These are phyloP conservation scores for Penicillium subrubescens DNA, from an alignment of 495 filamentous ascomycete species.

Conservation along the genomic window DNA sequence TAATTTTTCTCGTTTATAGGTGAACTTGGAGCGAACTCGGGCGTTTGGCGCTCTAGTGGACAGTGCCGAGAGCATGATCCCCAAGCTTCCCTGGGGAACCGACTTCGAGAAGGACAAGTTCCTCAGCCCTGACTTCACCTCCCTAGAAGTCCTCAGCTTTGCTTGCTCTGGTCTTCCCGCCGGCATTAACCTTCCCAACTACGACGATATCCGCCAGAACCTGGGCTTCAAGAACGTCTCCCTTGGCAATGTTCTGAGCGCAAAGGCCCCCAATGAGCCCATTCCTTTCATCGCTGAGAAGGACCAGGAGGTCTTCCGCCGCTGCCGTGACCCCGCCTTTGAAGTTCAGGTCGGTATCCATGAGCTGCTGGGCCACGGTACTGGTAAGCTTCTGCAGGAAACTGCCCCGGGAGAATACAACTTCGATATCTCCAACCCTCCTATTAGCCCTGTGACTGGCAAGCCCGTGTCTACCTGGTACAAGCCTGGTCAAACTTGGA, in stretches of 20 bases:
- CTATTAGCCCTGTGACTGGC: conserved; percentile 73
- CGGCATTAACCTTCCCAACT: conserved; percentile 82
- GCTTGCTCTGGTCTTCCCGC: conserved; percentile 82
- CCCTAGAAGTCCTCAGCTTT: conserved; percentile 73
- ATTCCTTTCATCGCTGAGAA: conserved; percentile 80
- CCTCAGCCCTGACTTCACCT: conserved; percentile 91
- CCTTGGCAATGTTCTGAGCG: conserved; percentile 85
- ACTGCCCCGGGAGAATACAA: conserved; percentile 80
- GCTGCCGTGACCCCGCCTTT: conserved; percentile 81
- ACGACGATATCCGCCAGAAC: conserved; percentile 90
- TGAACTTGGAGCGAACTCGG: conserved; percentile 82
- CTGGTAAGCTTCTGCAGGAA: conserved; percentile 92
- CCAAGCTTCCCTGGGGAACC: conserved; percentile 80
- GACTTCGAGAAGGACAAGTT: conserved; percentile 97
- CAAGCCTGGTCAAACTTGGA: conserved; percentile 93
- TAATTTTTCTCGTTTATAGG: conserved; percentile 37
- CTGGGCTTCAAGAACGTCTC: conserved; percentile 99
- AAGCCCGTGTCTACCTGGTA: conserved; percentile 85
- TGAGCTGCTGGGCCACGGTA: conserved; percentile 94
- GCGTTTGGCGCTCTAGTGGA: conserved; percentile 88
- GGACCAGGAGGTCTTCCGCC: conserved; percentile 76
- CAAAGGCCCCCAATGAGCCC: conserved; percentile 85
- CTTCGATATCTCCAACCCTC: conserved; percentile 79
- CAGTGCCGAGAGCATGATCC: conserved; percentile 78
- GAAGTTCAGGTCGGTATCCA: conserved; percentile 96